Evolutionary conservation across 805 yeast species (phyloP).

Genomic region (Ogataea nitratoaversa): DNA sequence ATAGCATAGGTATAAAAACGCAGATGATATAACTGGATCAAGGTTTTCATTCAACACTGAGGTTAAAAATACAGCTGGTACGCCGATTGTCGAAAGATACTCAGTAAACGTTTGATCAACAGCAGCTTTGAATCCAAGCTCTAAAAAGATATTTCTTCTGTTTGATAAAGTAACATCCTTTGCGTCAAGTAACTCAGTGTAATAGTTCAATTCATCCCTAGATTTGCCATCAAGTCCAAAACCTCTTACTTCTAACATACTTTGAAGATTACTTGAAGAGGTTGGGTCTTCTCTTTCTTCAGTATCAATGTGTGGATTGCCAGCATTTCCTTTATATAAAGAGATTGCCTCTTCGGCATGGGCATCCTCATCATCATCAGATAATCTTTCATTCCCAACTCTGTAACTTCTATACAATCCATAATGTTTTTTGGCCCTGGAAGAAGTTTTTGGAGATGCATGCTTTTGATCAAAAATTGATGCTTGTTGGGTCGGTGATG

Average conservation of each 20-base stretch:
- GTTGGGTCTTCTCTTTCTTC: too few species aligned
- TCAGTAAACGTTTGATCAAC: conserved; percentile 18
- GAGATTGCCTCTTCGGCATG: too few species aligned
- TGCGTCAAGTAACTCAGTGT: conserved; percentile 8
- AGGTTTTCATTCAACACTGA: conserved; percentile 1
- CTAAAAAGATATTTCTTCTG: conserved; percentile 21
- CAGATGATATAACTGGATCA: conserved; percentile 6
- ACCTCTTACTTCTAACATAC: conserved; percentile 27
- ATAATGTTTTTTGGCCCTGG: conserved; percentile 18
- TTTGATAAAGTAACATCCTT: conserved; percentile 12
- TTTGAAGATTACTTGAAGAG: conserved; percentile 15
- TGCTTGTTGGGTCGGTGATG: not conserved
- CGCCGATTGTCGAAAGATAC: conserved; percentile 12
- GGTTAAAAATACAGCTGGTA: conserved; percentile 7
- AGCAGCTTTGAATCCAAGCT: conserved; percentile 21
- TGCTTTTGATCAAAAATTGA: too few species aligned
- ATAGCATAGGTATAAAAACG: conserved; percentile 5
- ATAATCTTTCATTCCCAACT: conserved; percentile 9
- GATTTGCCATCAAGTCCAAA: conserved; percentile 29
- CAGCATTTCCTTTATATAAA: too few species aligned
- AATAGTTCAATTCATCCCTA: conserved; percentile 13
- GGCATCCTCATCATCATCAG: conserved; percentile 10
- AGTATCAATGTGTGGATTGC: too few species aligned
- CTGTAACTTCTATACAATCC: conserved; percentile 29
- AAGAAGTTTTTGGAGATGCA: not conserved